These are phyloP conservation scores for Suhomyces kilbournensis DNA, from an alignment of 805 yeast genomes.

Conservation along the genomic window DNA sequence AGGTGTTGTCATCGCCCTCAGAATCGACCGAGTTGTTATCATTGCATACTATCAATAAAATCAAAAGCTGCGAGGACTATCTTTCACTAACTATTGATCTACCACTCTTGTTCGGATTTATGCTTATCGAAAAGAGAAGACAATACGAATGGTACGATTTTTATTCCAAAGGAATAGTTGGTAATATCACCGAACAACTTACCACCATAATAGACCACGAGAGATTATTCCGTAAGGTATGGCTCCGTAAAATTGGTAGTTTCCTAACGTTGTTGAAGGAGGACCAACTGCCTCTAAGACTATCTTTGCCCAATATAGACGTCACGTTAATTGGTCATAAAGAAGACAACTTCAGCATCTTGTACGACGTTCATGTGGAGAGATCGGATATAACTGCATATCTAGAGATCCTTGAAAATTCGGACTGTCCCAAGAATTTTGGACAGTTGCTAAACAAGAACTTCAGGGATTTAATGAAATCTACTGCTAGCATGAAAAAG, in stretches of 20 bases:
- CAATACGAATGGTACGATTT: conserved; percentile 56
- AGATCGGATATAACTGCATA: conserved; percentile 32
- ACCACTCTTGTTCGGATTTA: conserved; percentile 71
- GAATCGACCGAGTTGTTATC: conserved; percentile 6
- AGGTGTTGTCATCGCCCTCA: conserved; percentile 18
- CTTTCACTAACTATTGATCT: conserved; percentile 54
- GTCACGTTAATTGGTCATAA: conserved; percentile 35
- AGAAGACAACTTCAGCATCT: conserved; percentile 23
- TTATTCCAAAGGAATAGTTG: conserved; percentile 36
- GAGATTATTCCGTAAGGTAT: conserved; percentile 49
- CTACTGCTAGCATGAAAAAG: conserved; percentile 36
- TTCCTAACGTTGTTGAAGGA: conserved; percentile 25
- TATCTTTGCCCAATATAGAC: conserved; percentile 30
- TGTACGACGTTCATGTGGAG: conserved; percentile 34
- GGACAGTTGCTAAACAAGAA: conserved; percentile 41
- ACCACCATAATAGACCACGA: conserved; percentile 59
- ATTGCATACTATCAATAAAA: conserved; percentile 20
- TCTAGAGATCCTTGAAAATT: conserved; percentile 22
- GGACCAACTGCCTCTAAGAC: conserved; percentile 7
- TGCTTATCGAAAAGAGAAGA: conserved; percentile 58
- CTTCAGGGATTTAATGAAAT: conserved; percentile 43
- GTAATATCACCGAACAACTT: conserved; percentile 53
- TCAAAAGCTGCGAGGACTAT: conserved; percentile 35
- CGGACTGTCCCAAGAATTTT: conserved; percentile 31
- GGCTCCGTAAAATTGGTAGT: conserved; percentile 62